A percentile compares a stretch with the other conserved stretches of the same genome.
These are phyloP conservation scores for Candida coleopterorum DNA, from an alignment of 805 yeast genomes.

Conservation along the genomic window DNA sequence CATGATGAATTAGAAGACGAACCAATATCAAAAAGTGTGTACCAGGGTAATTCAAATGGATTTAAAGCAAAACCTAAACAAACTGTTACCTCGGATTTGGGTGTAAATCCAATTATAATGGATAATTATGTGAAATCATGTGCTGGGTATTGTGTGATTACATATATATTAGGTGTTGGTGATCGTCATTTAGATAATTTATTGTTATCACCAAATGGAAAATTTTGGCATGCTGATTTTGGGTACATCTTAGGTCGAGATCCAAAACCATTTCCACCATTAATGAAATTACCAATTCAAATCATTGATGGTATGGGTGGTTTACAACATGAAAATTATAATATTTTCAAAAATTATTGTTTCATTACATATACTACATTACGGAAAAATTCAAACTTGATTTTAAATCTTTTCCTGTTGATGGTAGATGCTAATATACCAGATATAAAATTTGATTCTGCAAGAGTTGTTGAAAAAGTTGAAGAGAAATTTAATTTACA, in stretches of 20 bases:
- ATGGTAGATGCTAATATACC: conserved; percentile 95
- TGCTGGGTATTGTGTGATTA: conserved; percentile 96
- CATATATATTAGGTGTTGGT: conserved; percentile 92
- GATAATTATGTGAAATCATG: conserved; percentile 92
- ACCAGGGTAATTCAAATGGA: conserved; percentile 11
- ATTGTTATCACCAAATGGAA: conserved; percentile 71
- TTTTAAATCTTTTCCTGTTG: conserved; percentile 83
- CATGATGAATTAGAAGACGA: conserved; percentile 19
- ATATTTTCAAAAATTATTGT: conserved; percentile 85
- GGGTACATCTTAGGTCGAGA: conserved; percentile 96
- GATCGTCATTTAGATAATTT: conserved; percentile 94
- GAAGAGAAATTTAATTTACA: conserved; percentile 92
- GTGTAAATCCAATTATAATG: conserved; percentile 66
- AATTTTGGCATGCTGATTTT: conserved; percentile 96
- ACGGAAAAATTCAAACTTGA: conserved; percentile 83
- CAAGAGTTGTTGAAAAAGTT: conserved; percentile 82
- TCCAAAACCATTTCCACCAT: conserved; percentile 98
- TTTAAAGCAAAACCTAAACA: conserved; percentile 22
- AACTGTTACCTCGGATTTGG: conserved; percentile 34
- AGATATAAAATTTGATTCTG: conserved; percentile 78
- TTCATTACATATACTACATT: conserved; percentile 90
- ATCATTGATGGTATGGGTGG: conserved; percentile 99
- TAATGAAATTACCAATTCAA: conserved; percentile 96
- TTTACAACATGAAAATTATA: conserved; percentile 74
- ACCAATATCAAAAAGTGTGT: conserved; percentile 21